These are phyloP conservation scores for Podospora sp. DNA, from an alignment of 495 filamentous ascomycete genomes.

Conservation along the genomic window DNA sequence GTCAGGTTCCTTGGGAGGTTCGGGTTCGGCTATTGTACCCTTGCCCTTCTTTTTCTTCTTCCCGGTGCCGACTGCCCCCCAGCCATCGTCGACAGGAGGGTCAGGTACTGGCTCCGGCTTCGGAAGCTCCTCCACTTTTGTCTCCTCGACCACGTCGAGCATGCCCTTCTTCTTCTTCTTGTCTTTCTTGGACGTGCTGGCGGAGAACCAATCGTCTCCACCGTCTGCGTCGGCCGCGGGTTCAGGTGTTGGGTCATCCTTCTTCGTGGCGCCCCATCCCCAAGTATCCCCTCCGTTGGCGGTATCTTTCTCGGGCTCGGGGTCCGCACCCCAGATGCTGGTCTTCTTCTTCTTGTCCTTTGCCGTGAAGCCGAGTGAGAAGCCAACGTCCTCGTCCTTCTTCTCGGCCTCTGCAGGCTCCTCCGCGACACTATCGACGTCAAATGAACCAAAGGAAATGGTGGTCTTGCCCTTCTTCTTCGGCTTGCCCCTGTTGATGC, in stretches of 20 bases:
- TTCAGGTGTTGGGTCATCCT: constrained; percentile 38
- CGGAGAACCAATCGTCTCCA: constrained; percentile 42
- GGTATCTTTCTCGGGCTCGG: constrained; percentile 35
- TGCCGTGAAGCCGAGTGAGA: not conserved
- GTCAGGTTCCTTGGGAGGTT: constrained; percentile 21
- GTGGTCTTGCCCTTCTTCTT: constrained; percentile 47
- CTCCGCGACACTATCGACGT: constrained; percentile 33
- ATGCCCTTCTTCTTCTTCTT: constrained; percentile 38
- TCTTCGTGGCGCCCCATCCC: constrained; percentile 32
- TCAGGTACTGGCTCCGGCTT: constrained; percentile 16
- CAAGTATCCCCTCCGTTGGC: constrained; percentile 27
- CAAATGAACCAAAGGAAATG: constrained; percentile 43
- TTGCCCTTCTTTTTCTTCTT: constrained; percentile 28
- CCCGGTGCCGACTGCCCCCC: constrained; percentile 23
- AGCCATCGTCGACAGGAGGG: constrained; percentile 19
- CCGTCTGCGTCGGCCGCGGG: constrained; percentile 32
- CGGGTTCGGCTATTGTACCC: not conserved
- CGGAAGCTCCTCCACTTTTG: constrained; percentile 19
- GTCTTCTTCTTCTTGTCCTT: constrained; percentile 45
- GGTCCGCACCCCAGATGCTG: constrained; percentile 32
- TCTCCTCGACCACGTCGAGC: constrained; percentile 20
- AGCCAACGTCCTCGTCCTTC: not conserved
- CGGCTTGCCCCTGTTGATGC: constrained; percentile 40
- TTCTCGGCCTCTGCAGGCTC: constrained; percentile 29
- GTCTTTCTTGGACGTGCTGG: constrained; percentile 35